These are phyloP conservation scores for Lipomyces yamadae DNA, from an alignment of 805 yeast species.

Conservation along the genomic window DNA sequence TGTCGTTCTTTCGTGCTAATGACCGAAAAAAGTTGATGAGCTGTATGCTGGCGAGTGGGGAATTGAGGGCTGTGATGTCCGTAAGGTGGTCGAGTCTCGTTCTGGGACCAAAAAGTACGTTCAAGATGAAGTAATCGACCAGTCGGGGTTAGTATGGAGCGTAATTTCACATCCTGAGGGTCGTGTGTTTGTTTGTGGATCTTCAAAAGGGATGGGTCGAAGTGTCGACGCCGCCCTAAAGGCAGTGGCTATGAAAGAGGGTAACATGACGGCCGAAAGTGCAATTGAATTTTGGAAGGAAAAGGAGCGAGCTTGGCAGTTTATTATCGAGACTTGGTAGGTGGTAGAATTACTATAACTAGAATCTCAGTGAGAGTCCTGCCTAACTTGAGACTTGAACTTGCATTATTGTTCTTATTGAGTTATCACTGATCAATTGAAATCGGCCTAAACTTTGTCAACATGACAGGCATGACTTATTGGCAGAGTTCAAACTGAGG, in stretches of 20 bases:
- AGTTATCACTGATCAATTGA: too few species aligned
- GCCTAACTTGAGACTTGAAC: neutral
- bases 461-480: too few species aligned
- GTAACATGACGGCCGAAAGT: constrained; percentile 27
- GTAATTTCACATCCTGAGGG: constrained; percentile 41
- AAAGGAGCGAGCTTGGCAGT: constrained; percentile 34
- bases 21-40: constrained; percentile 38
- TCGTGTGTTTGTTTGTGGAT: constrained; percentile 41
- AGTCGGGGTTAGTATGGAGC: constrained; percentile 40
- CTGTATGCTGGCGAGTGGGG: constrained; percentile 43
- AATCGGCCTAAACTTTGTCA: too few species aligned
- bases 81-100: constrained; percentile 41
- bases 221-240: constrained; percentile 40
- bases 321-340: constrained; percentile 36
- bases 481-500: too few species aligned
- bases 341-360: too few species aligned
- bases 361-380: neutral
- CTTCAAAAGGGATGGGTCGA: constrained; percentile 41
- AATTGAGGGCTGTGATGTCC: constrained; percentile 35
- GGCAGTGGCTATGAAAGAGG: constrained; percentile 37
- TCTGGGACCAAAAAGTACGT: constrained; percentile 40
- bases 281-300: constrained; percentile 39
- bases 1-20: neutral
- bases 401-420: neutral
- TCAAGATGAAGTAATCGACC: constrained; percentile 39